Percentiles rank a stretch among this genome's conserved stretches.
Evolutionary conservation across 1,284 basidiomycete species (phyloP).

Genomic region (Entoloma clypeatum): DNA sequence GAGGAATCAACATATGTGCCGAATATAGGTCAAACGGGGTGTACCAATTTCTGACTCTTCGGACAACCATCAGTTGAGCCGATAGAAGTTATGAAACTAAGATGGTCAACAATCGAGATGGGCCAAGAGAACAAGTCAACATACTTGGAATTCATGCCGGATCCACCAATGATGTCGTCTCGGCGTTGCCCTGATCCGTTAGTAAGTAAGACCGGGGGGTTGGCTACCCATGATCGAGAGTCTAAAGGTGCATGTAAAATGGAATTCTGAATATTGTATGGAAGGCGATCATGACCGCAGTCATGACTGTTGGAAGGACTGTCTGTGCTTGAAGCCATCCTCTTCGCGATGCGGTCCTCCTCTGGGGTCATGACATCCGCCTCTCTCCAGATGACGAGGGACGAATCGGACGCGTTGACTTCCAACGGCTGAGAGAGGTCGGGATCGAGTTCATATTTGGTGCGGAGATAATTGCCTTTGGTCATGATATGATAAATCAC

Average conservation of each 20-base stretch:
- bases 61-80: slow-evolving; percentile 74
- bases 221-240: slow-evolving; percentile 24
- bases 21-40: slow-evolving; percentile 26
- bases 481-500: slow-evolving; percentile 74
- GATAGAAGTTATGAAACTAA: slow-evolving; percentile 66
- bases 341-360: slow-evolving; percentile 42
- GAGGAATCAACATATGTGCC: background rate
- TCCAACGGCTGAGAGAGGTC: slow-evolving; percentile 35
- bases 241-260: slow-evolving; percentile 36
- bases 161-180: slow-evolving; percentile 56
- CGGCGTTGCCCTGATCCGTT: slow-evolving; percentile 39
- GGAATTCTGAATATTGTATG: slow-evolving; percentile 66
- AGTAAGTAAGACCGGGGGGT: slow-evolving; percentile 33
- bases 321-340: slow-evolving; percentile 24
- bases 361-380: slow-evolving; percentile 55
- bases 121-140: slow-evolving; percentile 21
- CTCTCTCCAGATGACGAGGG: slow-evolving; percentile 71
- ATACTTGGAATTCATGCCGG: slow-evolving; percentile 51
- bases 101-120: slow-evolving; percentile 6
- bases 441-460: slow-evolving; percentile 59
- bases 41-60: slow-evolving; percentile 66
- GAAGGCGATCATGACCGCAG: slow-evolving; percentile 69
- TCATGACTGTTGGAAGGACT: slow-evolving; percentile 30
- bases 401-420: slow-evolving; percentile 42
- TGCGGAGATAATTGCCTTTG: slow-evolving; percentile 65